phyloP scores from a whole-genome alignment of 2,329 filamentous ascomycete genomes.

The Mycosphaerella arachidis region DNA sequence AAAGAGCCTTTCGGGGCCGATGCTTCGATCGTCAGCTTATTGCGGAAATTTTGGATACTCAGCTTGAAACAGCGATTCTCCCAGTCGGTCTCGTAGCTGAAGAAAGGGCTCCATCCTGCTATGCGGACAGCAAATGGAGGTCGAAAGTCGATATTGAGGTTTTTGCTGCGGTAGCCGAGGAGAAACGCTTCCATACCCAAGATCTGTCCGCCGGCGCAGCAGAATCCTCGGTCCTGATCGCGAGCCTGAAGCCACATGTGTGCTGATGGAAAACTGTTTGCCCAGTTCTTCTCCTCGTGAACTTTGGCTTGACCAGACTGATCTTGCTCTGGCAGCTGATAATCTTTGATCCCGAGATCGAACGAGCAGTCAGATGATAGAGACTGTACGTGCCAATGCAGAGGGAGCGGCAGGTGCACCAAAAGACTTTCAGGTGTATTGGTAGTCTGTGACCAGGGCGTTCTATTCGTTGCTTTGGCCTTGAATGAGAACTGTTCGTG shows the following conservation, averaged over 20 bases:
- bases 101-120: constrained; percentile 39
- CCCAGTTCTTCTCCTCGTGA: constrained; percentile 52
- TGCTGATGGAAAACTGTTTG: constrained; percentile 42
- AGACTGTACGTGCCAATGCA: constrained; percentile 51
- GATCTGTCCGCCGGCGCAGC: constrained; percentile 38
- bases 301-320: constrained; percentile 36
- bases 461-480: constrained; percentile 37
- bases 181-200: constrained; percentile 44
- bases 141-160: constrained; percentile 39
- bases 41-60: constrained; percentile 36
- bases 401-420: constrained; percentile 44
- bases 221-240: constrained; percentile 28
- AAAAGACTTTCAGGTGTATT: constrained; percentile 45
- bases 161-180: constrained; percentile 41
- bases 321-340: constrained; percentile 25
- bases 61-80: constrained; percentile 37
- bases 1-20: constrained; percentile 41
- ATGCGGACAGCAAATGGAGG: constrained; percentile 42
- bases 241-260: constrained; percentile 42
- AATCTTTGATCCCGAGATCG: constrained; percentile 35
- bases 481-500: constrained; percentile 38
- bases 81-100: constrained; percentile 41
- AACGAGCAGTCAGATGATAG: constrained; percentile 40
- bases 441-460: constrained; percentile 36
- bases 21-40: constrained; percentile 40